A percentile compares a stretch with the other conserved stretches of the same genome.
Evolutionary conservation across 2,329 filamentous ascomycete species (phyloP).

Genomic region (Trichoderma endophyticum): DNA sequence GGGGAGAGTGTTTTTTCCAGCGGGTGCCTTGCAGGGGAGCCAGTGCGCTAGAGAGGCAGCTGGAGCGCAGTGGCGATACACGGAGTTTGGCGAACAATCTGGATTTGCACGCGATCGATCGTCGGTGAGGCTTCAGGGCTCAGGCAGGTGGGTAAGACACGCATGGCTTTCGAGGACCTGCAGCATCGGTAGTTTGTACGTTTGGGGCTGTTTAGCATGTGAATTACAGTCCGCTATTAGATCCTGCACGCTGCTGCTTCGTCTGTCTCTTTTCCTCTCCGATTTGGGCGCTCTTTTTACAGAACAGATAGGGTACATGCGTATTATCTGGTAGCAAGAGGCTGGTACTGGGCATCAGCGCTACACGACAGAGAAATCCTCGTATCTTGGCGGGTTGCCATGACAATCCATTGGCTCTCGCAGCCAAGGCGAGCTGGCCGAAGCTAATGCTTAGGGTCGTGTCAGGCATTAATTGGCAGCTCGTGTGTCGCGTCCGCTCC

Average conservation of each 20-base stretch:
- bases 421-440: conserved; percentile 1
- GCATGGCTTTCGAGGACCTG: conserved; percentile 4
- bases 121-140: neutral
- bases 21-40: conserved; percentile 16
- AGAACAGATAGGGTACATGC: neutral
- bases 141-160: conserved; percentile 7
- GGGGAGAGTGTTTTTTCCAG: neutral
- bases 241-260: neutral
- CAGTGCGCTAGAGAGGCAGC: conserved; percentile 3
- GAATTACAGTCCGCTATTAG: neutral
- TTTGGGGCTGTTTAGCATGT: neutral
- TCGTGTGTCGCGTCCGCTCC: neutral
- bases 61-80: neutral
- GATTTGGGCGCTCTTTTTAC: neutral
- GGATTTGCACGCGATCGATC: conserved; percentile 1
- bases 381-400: conserved; percentile 18
- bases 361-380: neutral
- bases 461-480: conserved; percentile 19
- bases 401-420: conserved; percentile 11
- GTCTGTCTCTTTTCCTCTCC: neutral
- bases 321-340: neutral
- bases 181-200: neutral
- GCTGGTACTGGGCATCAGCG: neutral
- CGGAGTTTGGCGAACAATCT: neutral
- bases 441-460: conserved; percentile 15